Percentiles rank a stretch among this genome's conserved stretches.
Evolutionary conservation across 352 stramenopile species (phyloP).

Genomic region (Phytophthora fragariaefolia): DNA sequence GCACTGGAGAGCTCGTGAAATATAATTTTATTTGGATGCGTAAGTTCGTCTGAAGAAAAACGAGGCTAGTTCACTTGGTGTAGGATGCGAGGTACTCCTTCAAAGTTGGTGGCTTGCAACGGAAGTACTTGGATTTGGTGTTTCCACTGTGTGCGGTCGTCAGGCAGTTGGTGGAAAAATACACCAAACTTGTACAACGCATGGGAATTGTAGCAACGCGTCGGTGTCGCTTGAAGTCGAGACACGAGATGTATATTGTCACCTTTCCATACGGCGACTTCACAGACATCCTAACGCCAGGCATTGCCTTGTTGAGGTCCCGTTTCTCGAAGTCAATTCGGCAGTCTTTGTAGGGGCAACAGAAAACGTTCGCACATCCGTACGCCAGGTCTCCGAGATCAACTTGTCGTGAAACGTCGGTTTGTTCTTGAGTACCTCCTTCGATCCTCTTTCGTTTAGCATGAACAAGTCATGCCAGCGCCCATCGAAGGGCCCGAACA

Average conservation of each 20-base stretch:
- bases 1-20: background rate
- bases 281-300: slow-evolving; percentile 1
- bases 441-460: slow-evolving; percentile 14
- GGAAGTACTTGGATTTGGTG: slow-evolving; percentile 16
- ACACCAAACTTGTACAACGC: slow-evolving; percentile 15
- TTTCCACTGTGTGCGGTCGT: slow-evolving; percentile 10
- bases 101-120: slow-evolving; percentile 10
- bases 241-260: slow-evolving; percentile 11
- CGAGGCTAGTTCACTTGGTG: background rate
- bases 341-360: slow-evolving; percentile 16
- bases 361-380: slow-evolving; percentile 11
- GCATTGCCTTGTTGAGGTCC: slow-evolving; percentile 7
- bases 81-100: slow-evolving; percentile 7
- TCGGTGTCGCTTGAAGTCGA: slow-evolving; percentile 14
- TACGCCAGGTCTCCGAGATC: slow-evolving; percentile 7
- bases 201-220: slow-evolving; percentile 7
- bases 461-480: slow-evolving; percentile 14
- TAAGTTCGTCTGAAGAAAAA: background rate
- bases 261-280: slow-evolving; percentile 10
- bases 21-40: background rate
- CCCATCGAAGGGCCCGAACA: slow-evolving; percentile 11
- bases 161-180: slow-evolving; percentile 16
- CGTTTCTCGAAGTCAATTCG: background rate
- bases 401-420: slow-evolving; percentile 11
- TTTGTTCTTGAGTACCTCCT: background rate